Conservation (phyloP, 2,329 filamentous ascomycete species). For the Fusarium sp. region DNA sequence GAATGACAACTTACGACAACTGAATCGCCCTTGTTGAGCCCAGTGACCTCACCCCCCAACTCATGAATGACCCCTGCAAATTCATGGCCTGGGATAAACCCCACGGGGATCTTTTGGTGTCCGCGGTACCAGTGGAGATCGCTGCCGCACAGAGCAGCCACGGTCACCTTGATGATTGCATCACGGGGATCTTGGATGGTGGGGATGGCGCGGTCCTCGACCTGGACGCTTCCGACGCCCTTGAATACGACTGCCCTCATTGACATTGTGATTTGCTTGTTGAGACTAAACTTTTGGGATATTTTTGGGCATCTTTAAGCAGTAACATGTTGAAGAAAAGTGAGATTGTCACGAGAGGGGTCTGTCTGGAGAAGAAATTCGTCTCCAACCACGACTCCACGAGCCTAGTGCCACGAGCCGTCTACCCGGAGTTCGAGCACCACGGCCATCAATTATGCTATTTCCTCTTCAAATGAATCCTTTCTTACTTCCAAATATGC, state of each 20-base stretch:
- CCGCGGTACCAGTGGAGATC: constrained; percentile 27
- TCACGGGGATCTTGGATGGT: constrained; percentile 4
- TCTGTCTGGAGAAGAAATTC: neutral
- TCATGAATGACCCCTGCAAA: neutral
- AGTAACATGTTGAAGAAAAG: neutral
- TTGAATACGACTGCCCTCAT: constrained; percentile 22
- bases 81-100: constrained; percentile 6
- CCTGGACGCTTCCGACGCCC: neutral
- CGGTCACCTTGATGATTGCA: constrained; percentile 14
- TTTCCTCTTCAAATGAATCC: too few relatives aligned
- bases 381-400: neutral
- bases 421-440: too few relatives aligned
- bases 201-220: constrained; percentile 5
- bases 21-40: neutral
- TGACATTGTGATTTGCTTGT: neutral
- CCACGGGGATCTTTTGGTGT: constrained; percentile 13
- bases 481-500: neutral
- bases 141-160: constrained; percentile 12
- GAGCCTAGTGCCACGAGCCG: too few relatives aligned
- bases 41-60: neutral
- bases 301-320: neutral
- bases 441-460: too few relatives aligned
- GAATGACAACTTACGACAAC: neutral
- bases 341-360: neutral
- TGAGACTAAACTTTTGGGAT: neutral